Conservation (phyloP, 306 rosid genomes). For the Mimosa pudica region DNA sequence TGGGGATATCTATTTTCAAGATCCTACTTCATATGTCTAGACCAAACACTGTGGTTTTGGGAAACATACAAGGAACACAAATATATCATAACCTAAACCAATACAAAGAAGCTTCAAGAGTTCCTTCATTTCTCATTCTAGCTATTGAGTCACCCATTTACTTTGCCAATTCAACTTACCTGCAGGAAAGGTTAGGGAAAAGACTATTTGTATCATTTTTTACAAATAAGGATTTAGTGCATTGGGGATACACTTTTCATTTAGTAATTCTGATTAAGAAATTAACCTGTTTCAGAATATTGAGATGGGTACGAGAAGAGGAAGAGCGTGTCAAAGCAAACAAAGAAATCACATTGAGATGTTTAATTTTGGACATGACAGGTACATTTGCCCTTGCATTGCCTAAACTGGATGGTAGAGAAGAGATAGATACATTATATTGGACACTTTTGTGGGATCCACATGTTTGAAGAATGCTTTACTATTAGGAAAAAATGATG, state of each 20-base stretch:
- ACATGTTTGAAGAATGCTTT: no score
- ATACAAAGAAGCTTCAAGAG: slow-evolving; percentile 73
- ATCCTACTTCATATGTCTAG: slow-evolving; percentile 87
- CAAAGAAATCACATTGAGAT: slow-evolving; percentile 53
- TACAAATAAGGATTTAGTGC: neutral
- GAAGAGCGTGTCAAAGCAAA: slow-evolving; percentile 68
- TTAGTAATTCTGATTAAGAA: slow-evolving; percentile 19
- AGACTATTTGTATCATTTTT: neutral
- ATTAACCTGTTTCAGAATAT: slow-evolving; percentile 53
- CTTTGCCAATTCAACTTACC: slow-evolving; percentile 90
- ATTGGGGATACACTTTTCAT: neutral
- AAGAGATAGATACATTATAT: neutral
- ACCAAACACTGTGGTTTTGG: slow-evolving; percentile 80
- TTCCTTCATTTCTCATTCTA: slow-evolving; percentile 84
- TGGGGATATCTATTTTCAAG: slow-evolving; percentile 84
- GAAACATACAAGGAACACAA: slow-evolving; percentile 84
- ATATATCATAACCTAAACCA: slow-evolving; percentile 68
- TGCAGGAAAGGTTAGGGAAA: slow-evolving; percentile 79
- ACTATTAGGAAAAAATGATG: no score
- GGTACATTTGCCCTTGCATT: slow-evolving; percentile 45
- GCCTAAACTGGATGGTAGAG: neutral
- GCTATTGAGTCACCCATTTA: slow-evolving; percentile 87
- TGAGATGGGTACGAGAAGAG: slow-evolving; percentile 93
- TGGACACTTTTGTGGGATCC: no score
- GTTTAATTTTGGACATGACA: slow-evolving; percentile 85